phyloP scores from a whole-genome alignment of 805 yeast genomes.

The Wickerhamiella brachini region DNA sequence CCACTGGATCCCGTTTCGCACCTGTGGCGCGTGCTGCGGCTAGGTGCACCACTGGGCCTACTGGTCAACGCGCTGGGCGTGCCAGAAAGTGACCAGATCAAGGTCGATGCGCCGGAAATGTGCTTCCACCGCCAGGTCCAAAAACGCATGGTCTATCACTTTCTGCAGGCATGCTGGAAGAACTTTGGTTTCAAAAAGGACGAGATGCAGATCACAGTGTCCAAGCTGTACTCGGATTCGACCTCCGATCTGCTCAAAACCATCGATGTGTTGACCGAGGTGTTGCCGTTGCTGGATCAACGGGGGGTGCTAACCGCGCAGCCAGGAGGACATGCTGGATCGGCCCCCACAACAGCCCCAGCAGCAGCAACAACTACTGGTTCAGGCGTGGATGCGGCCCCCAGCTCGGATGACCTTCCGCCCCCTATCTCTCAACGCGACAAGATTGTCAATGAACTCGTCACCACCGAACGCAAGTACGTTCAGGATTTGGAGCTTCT shows the following conservation, averaged over 20 bases:
- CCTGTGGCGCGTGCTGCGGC: constrained; percentile 74
- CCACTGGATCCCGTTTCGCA: constrained; percentile 84
- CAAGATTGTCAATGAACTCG: constrained; percentile 69
- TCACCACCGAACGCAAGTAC: constrained; percentile 83
- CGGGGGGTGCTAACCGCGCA: not conserved
- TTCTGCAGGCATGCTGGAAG: constrained; percentile 71
- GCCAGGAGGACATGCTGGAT: too few relatives aligned
- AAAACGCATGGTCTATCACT: constrained; percentile 81
- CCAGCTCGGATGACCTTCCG: constrained; percentile 1
- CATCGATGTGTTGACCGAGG: constrained; percentile 48
- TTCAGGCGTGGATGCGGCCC: not conserved
- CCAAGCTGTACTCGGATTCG: constrained; percentile 74
- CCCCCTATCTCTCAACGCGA: constrained; percentile 33
- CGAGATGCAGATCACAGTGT: constrained; percentile 75
- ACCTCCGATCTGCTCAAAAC: constrained; percentile 68
- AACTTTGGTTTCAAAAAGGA: constrained; percentile 55
- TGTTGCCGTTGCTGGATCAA: constrained; percentile 17
- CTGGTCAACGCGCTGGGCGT: constrained; percentile 50
- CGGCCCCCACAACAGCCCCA: too few relatives aligned
- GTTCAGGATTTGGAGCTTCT: constrained; percentile 80
- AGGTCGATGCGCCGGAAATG: constrained; percentile 47
- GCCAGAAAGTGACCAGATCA: constrained; percentile 16
- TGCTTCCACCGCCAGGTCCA: constrained; percentile 75
- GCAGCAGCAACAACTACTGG: too few relatives aligned
- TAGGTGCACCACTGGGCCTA: constrained; percentile 83